Conservation (phyloP, 2,329 filamentous ascomycete species). For the Aspergillus ochraceus region DNA sequence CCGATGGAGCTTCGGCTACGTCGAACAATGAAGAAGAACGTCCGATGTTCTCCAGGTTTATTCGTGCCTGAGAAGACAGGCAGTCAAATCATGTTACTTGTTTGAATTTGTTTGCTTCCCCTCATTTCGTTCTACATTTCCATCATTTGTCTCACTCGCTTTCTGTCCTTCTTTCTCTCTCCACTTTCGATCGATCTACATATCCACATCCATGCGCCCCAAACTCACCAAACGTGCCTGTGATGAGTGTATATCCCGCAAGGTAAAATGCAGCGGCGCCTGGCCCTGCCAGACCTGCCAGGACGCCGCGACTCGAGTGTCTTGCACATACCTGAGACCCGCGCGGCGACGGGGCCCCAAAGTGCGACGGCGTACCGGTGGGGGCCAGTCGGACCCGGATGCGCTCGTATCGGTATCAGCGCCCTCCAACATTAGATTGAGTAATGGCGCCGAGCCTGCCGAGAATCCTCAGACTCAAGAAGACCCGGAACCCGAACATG, state of each 20-base stretch:
- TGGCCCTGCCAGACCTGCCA: conserved; percentile 31
- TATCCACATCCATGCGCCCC: conserved; percentile 9
- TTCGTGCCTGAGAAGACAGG: neutral
- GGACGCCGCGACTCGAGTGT: conserved; percentile 17
- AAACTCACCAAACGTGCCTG: conserved; percentile 29
- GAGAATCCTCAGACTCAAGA: neutral
- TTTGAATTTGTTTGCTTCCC: neutral
- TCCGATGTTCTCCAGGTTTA: too few relatives aligned
- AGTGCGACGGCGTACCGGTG: conserved; percentile 11
- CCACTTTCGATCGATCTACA: neutral
- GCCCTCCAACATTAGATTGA: too few relatives aligned
- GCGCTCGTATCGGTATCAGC: neutral
- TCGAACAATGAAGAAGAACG: too few relatives aligned
- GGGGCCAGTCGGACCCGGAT: neutral
- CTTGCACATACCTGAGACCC: conserved; percentile 29
- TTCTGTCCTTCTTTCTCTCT: neutral
- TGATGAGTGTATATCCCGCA: conserved; percentile 31
- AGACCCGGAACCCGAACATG: neutral
- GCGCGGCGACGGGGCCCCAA: conserved; percentile 30
- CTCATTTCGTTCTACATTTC: neutral
- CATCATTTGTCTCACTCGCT: neutral
- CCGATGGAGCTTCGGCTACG: neutral
- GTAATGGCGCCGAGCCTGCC: neutral
- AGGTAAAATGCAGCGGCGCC: conserved; percentile 31
- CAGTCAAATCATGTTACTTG: neutral